A percentile compares a stretch with the other conserved stretches of the same genome.
Conservation (phyloP, 2,329 filamentous ascomycete genomes). For the Colletotrichum lupini region DNA sequence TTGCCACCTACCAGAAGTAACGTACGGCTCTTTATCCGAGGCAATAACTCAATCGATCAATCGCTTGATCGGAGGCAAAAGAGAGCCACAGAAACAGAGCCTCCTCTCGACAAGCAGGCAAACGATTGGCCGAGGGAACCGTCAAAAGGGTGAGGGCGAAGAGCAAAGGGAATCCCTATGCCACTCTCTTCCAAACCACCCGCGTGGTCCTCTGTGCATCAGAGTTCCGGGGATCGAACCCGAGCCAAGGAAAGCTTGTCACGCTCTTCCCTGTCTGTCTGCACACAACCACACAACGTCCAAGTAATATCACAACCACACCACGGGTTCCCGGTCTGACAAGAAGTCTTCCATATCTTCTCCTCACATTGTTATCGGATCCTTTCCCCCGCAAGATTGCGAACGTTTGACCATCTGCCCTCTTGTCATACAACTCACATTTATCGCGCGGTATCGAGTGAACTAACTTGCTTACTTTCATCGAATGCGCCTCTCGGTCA, state of each 20-base stretch:
- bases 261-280: conserved; percentile 14
- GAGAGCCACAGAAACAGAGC: neutral
- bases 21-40: neutral
- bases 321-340: neutral
- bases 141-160: neutral
- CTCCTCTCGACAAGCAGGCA: neutral
- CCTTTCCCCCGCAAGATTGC: neutral
- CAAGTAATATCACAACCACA: conserved; percentile 7
- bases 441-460: neutral
- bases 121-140: neutral
- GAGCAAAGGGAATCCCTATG: neutral
- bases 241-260: conserved; percentile 15
- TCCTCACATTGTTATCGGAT: neutral
- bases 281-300: conserved; percentile 22
- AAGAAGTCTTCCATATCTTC: neutral
- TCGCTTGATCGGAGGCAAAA: neutral
- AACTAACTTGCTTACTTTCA: neutral
- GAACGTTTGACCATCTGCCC: neutral
- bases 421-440: neutral
- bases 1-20: neutral
- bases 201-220: neutral
- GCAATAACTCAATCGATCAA: neutral
- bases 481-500: neutral
- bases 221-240: conserved; percentile 19
- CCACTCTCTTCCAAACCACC: neutral